Conservation (phyloP, 768 basidiomycete species). For the Suillus americanus region DNA sequence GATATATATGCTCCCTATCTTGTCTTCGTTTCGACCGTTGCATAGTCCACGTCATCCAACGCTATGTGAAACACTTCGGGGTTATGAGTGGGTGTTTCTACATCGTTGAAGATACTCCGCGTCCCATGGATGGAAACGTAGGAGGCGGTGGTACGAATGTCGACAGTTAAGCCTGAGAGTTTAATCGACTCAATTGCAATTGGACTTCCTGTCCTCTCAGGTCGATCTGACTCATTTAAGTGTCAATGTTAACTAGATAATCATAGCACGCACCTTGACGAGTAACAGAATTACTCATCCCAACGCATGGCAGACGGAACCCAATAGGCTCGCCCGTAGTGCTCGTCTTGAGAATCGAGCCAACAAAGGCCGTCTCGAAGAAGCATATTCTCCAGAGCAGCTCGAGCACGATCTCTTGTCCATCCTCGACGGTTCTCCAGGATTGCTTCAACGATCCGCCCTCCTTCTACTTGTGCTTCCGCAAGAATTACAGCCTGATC, state of each 20-base stretch:
- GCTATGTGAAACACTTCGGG: neutral
- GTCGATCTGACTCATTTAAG: no score
- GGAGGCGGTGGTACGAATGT: neutral
- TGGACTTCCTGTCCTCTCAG: neutral
- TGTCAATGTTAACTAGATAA: neutral
- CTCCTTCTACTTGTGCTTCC: slow-evolving; percentile 65
- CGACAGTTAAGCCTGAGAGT: neutral
- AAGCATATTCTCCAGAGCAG: slow-evolving; percentile 87
- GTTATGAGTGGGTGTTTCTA: neutral
- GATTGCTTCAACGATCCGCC: slow-evolving; percentile 64
- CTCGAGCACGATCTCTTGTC: slow-evolving; percentile 72
- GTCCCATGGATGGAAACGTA: neutral
- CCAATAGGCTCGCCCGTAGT: slow-evolving; percentile 74
- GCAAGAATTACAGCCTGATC: slow-evolving; percentile 86
- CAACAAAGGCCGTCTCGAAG: slow-evolving; percentile 90
- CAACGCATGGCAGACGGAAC: slow-evolving; percentile 85
- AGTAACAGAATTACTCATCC: slow-evolving; percentile 49
- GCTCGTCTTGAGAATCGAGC: slow-evolving; percentile 87
- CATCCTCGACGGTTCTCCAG: slow-evolving; percentile 68
- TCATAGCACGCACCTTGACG: neutral
- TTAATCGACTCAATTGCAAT: neutral
- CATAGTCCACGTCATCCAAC: neutral
- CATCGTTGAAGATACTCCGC: neutral
- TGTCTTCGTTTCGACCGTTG: neutral
- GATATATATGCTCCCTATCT: neutral